Evolutionary conservation across 2,329 filamentous ascomycete genomes (phyloP).

Genomic region (Sporothrix phasma): DNA sequence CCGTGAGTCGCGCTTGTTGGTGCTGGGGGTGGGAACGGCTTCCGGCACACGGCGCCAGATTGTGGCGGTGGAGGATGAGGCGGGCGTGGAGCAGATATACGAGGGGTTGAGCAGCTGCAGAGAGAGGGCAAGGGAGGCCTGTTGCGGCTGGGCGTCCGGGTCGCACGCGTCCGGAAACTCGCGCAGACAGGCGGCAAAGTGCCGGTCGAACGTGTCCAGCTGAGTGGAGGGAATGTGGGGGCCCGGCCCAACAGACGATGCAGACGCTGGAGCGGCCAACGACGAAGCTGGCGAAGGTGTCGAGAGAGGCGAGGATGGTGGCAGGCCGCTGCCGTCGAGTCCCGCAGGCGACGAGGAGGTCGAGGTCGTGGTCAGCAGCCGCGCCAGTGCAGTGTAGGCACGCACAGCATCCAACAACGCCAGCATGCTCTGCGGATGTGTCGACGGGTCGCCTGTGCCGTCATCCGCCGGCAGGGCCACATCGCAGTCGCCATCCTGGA

Average conservation of each 20-base stretch:
- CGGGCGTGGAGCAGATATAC: constrained; percentile 72
- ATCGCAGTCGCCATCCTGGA: constrained; percentile 83
- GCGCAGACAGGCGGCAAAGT: constrained; percentile 65
- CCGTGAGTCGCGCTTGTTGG: constrained; percentile 49
- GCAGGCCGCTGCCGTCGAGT: background rate
- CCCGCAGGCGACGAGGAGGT: background rate
- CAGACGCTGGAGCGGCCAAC: background rate
- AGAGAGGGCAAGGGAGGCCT: constrained; percentile 58
- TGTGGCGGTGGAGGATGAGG: constrained; percentile 81
- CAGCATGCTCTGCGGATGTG: constrained; percentile 51
- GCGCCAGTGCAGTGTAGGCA: constrained; percentile 62
- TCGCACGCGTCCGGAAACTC: constrained; percentile 69
- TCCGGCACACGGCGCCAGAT: constrained; percentile 51
- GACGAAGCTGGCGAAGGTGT: constrained; percentile 8
- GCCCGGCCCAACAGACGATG: background rate
- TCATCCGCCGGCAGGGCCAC: constrained; percentile 75
- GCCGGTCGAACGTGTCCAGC: constrained; percentile 68
- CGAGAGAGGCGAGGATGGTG: constrained; percentile 5
- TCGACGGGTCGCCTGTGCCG: constrained; percentile 39
- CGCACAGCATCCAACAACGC: constrained; percentile 74
- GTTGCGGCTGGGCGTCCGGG: constrained; percentile 26
- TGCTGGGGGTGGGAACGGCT: background rate
- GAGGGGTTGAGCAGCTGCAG: constrained; percentile 65
- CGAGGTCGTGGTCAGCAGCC: constrained; percentile 36
- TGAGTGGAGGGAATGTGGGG: constrained; percentile 52